Evolutionary conservation across 768 basidiomycete species (phyloP).

Genomic region (Chalciporus chontae): DNA sequence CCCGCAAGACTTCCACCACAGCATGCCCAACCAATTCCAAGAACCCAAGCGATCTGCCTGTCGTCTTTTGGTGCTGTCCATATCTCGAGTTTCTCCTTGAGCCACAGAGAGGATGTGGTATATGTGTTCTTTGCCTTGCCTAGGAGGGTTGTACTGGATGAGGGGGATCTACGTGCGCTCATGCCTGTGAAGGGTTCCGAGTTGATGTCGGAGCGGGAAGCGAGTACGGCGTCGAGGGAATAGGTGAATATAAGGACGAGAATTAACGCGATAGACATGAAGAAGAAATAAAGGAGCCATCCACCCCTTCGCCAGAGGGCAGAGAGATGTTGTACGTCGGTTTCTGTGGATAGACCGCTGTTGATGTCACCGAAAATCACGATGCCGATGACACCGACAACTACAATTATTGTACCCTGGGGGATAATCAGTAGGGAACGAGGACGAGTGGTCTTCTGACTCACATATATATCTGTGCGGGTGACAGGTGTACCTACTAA

Average conservation of each 20-base stretch:
- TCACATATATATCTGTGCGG: constrained; percentile 74
- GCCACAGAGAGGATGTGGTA: constrained; percentile 45
- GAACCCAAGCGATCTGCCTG: constrained; percentile 81
- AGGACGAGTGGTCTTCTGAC: constrained; percentile 21
- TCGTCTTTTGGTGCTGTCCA: constrained; percentile 83
- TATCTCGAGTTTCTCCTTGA: constrained; percentile 61
- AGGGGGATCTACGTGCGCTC: constrained; percentile 25
- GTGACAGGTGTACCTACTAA: constrained; percentile 85
- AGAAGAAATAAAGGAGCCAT: constrained; percentile 90
- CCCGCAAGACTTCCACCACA: constrained; percentile 90
- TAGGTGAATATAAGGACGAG: constrained; percentile 64
- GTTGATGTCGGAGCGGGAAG: constrained; percentile 65
- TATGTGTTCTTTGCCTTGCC: constrained; percentile 39
- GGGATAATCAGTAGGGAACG: neutral
- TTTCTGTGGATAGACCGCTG: constrained; percentile 70
- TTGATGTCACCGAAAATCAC: constrained; percentile 86
- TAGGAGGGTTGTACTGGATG: constrained; percentile 23
- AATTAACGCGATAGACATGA: constrained; percentile 68
- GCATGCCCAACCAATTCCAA: constrained; percentile 94
- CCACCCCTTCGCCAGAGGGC: constrained; percentile 80
- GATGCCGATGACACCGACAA: constrained; percentile 83
- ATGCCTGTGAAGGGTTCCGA: constrained; percentile 51
- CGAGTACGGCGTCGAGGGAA: constrained; percentile 71
- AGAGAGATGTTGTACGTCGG: constrained; percentile 72
- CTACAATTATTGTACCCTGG: constrained; percentile 79